Conservation (phyloP, 345 rosid genomes). For the Psidium friedrichsthalianum region DNA sequence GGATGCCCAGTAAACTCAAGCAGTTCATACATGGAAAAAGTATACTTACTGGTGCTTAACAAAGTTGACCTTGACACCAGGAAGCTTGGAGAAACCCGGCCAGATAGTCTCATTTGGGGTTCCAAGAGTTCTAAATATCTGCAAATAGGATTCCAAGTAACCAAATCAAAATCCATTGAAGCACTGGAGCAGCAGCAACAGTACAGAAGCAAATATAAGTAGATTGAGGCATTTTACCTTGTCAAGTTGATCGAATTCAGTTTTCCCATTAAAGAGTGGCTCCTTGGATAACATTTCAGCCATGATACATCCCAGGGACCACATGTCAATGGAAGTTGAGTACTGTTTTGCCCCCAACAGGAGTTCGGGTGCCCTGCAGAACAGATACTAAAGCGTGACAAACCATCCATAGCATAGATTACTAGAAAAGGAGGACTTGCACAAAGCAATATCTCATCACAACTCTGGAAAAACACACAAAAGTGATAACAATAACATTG, state of each 20-base stretch:
- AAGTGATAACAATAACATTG: background rate
- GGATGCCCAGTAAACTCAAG: conserved; percentile 9
- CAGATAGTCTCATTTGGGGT: conserved; percentile 95
- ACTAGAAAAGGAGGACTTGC: background rate
- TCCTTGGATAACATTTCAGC: conserved; percentile 83
- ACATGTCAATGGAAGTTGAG: conserved; percentile 99
- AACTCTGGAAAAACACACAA: background rate
- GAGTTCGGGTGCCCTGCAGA: conserved; percentile 93
- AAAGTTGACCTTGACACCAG: conserved; percentile 96
- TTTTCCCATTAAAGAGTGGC: conserved; percentile 89
- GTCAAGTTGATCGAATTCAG: conserved; percentile 96
- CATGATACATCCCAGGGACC: conserved; percentile 99
- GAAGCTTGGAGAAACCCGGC: conserved; percentile 93
- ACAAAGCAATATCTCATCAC: background rate
- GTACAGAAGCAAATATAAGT: background rate
- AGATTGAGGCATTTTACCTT: conserved; percentile 36
- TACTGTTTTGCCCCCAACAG: conserved; percentile 88
- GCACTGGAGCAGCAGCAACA: background rate
- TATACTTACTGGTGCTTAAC: conserved; percentile 93
- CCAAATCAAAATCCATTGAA: background rate
- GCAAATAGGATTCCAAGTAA: background rate
- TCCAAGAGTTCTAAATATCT: conserved; percentile 88
- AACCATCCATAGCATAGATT: background rate
- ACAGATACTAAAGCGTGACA: background rate
- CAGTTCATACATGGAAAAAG: conserved; percentile 4